Percentiles rank a stretch among this genome's conserved stretches.
Evolutionary conservation across 1,284 basidiomycete species (phyloP).

Genomic region (Mycosarcoma maydis): DNA sequence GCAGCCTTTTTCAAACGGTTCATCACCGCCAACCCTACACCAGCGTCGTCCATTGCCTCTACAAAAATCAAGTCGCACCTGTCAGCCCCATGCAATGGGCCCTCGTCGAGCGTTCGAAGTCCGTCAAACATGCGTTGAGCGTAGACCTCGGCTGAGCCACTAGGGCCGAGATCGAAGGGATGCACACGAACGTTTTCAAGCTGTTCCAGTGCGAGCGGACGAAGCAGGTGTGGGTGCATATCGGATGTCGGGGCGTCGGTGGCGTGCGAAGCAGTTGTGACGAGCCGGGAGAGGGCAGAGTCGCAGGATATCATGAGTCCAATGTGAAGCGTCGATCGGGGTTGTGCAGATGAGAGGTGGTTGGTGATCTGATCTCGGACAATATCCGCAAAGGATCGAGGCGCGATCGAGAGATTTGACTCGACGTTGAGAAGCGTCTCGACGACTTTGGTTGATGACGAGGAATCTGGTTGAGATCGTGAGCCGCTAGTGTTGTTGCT

Average conservation of each 20-base stretch:
- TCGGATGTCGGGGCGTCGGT: not conserved
- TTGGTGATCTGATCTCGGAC: slow-evolving; percentile 22
- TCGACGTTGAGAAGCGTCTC: slow-evolving; percentile 12
- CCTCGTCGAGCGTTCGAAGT: slow-evolving; percentile 79
- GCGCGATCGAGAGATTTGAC: not conserved
- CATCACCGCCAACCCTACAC: slow-evolving; percentile 94
- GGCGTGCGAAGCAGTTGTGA: not conserved
- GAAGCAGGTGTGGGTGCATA: slow-evolving; percentile 14
- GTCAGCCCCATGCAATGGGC: slow-evolving; percentile 43
- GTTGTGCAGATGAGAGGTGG: not conserved
- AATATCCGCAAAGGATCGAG: slow-evolving; percentile 20
- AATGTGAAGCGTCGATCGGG: slow-evolving; percentile 9
- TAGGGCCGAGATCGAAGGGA: slow-evolving; percentile 73
- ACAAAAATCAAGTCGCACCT: slow-evolving; percentile 83
- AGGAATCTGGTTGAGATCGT: not conserved
- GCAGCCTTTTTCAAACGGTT: slow-evolving; percentile 97
- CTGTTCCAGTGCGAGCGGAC: slow-evolving; percentile 3
- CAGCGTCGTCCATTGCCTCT: slow-evolving; percentile 82
- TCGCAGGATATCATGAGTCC: slow-evolving; percentile 49
- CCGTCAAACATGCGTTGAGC: slow-evolving; percentile 89
- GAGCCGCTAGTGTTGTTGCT: not conserved
- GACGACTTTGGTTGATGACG: slow-evolving; percentile 17
- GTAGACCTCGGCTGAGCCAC: slow-evolving; percentile 74
- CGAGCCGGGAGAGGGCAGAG: slow-evolving; percentile 24
- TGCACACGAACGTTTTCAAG: slow-evolving; percentile 51